Base-by-base conservation (phyloP, 1,284 basidiomycete genomes). In the Gymnopus androsaceus region DNA sequence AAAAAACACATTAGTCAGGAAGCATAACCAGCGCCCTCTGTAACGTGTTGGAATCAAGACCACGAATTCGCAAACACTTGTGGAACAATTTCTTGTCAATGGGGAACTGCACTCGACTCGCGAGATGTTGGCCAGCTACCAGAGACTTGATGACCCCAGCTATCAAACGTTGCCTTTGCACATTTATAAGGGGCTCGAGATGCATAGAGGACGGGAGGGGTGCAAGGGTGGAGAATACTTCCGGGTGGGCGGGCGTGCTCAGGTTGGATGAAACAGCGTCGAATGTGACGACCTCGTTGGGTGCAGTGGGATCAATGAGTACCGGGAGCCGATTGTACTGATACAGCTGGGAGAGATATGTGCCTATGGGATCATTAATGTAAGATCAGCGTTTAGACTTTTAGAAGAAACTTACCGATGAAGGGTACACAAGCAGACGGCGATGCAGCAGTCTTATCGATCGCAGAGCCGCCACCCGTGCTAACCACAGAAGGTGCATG, bases 181-280 rank as follows among this genome's bases (percentile, higher is more conserved):
- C 84, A 68, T 94, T 94, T 72, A 94, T 89, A 54, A 94, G 73
- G 1, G 91, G 91, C 61, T 91, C 88, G n/a, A 94, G 80, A 60
- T 86, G 82, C 74, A 92, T 85, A n/a, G 79, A 79, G 0, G 81
- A 67, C 0, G 90, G 90, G 9, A 93, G 79, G 1, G 87, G 81
- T 2, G 83, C 77, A 3, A 93, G 78, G 15, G 84, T 76, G 1
- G 81, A 77, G 68, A 93, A 93, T 14, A 91, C 86, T 61, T 90
- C 87, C 0, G 90, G 88, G 62, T 87, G 85, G 21, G 84, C 80
- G 1, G 84, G 86, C 7, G 84, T 69, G 54, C 85, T 82, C 54
- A 91, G 85, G 59, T 79, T 81, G 42, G 82, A 80, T 4, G 83
- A 84, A 9, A 71, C 70, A 0, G 82, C 76, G 60, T 92, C 86